Percentiles rank a stretch among this genome's conserved stretches.
Conservation (phyloP, 805 yeast species). For the Maudiozyma serrabonitensis region DNA sequence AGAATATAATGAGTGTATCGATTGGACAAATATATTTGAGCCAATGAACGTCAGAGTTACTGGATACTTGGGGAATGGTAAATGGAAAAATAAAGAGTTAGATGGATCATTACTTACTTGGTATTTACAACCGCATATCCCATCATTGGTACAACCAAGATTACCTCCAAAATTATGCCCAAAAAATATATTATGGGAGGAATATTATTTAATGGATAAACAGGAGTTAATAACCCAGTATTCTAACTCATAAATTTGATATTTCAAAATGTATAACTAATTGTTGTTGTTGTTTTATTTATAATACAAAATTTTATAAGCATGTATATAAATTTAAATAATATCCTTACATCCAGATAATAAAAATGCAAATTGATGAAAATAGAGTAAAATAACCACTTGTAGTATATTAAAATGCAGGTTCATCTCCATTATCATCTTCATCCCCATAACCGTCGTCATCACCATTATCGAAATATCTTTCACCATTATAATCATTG, state of each 20-base stretch:
- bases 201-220: constrained; percentile 9
- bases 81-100: constrained; percentile 7
- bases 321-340: background rate
- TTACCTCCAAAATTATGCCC: constrained; percentile 18
- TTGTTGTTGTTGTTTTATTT: background rate
- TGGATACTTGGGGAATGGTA: constrained; percentile 16
- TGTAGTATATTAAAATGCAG: constrained; percentile 38
- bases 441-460: constrained; percentile 38
- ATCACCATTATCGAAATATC: constrained; percentile 34
- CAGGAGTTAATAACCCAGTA: background rate
- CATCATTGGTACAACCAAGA: constrained; percentile 9
- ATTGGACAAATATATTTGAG: constrained; percentile 6
- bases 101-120: constrained; percentile 5
- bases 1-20: constrained; percentile 4
- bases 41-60: constrained; percentile 9
- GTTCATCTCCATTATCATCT: constrained; percentile 35
- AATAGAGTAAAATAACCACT: no score
- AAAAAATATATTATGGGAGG: constrained; percentile 16
- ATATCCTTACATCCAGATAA: background rate
- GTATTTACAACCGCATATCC: constrained; percentile 9
- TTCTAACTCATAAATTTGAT: background rate
- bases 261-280: background rate
- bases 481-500: constrained; percentile 36
- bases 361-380: background rate
- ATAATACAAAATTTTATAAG: background rate